Percentiles rank a stretch among this genome's conserved stretches.
Evolutionary conservation across 805 yeast genomes (phyloP).

Genomic region (Candida quercuum): DNA sequence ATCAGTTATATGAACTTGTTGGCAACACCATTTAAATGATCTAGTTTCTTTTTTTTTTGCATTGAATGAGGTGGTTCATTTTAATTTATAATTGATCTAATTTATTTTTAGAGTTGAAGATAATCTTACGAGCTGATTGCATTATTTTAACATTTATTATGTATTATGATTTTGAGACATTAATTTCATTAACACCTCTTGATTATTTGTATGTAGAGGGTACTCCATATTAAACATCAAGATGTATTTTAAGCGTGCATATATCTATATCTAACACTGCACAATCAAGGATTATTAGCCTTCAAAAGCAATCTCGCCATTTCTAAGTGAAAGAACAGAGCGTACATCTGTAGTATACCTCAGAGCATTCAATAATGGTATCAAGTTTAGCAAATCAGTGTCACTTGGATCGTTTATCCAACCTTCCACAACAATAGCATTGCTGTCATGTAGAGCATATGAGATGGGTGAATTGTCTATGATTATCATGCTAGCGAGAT

Average conservation of each 20-base stretch:
- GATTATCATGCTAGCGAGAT: slow-evolving; percentile 64
- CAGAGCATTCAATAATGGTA: slow-evolving; percentile 75
- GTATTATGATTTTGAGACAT: no score
- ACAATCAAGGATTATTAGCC: not conserved
- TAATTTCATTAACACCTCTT: no score
- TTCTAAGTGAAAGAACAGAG: slow-evolving; percentile 63
- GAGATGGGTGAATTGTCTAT: slow-evolving; percentile 93
- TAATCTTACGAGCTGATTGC: no score
- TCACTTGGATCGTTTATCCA: slow-evolving; percentile 98
- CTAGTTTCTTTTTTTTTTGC: no score
- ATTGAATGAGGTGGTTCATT: no score
- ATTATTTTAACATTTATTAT: no score
- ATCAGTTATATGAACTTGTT: no score
- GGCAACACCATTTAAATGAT: no score
- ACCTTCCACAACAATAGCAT: slow-evolving; percentile 92
- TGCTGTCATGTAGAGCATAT: slow-evolving; percentile 75
- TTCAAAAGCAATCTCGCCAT: slow-evolving; percentile 63
- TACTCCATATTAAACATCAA: no score
- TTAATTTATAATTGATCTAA: no score
- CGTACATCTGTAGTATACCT: slow-evolving; percentile 83
- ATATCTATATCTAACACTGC: not conserved
- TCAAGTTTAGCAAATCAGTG: slow-evolving; percentile 68
- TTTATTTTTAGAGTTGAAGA: no score
- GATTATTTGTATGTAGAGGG: no score
- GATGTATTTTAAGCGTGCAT: not conserved